Conservation (phyloP, 768 basidiomycete species). For the Suillus subluteus region DNA sequence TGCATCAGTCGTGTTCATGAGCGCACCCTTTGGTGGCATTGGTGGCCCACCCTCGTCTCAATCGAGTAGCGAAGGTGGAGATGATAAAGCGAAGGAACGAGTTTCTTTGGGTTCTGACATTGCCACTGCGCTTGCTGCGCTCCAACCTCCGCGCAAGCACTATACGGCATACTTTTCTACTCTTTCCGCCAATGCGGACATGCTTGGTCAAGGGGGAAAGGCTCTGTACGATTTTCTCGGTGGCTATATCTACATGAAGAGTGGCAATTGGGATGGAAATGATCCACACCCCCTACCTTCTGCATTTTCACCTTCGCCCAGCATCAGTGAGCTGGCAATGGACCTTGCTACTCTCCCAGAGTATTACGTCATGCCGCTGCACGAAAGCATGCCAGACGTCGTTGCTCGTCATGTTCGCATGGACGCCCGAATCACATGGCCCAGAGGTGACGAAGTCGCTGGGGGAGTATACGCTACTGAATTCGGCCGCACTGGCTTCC, state of each 20-base stretch:
- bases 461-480: conserved; percentile 48
- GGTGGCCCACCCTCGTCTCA: conserved; percentile 26
- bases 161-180: conserved; percentile 56
- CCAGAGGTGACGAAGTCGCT: conserved; percentile 49
- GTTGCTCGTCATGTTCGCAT: conserved; percentile 41
- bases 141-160: conserved; percentile 59
- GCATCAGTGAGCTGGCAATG: conserved; percentile 28
- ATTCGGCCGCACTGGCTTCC: conserved; percentile 59
- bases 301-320: conserved; percentile 25
- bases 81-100: conserved; percentile 20
- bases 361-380: conserved; percentile 64
- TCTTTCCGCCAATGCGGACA: conserved; percentile 48
- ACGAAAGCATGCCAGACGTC: conserved; percentile 56
- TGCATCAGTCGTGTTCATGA: conserved; percentile 60
- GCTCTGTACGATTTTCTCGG: conserved; percentile 28
- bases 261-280: conserved; percentile 54
- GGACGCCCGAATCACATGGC: conserved; percentile 40
- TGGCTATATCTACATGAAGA: conserved; percentile 52
- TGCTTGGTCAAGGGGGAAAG: conserved; percentile 31
- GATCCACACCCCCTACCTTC: conserved; percentile 41
- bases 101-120: conserved; percentile 13
- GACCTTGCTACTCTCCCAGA: conserved; percentile 50
- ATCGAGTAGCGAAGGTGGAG: conserved; percentile 15
- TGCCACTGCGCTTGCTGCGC: conserved; percentile 34
- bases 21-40: conserved; percentile 55